Evolutionary conservation across 305 asterid species (phyloP), one percentile per base, ranked within the genome.

Genomic region (Ilex paraguariensis): DNA sequence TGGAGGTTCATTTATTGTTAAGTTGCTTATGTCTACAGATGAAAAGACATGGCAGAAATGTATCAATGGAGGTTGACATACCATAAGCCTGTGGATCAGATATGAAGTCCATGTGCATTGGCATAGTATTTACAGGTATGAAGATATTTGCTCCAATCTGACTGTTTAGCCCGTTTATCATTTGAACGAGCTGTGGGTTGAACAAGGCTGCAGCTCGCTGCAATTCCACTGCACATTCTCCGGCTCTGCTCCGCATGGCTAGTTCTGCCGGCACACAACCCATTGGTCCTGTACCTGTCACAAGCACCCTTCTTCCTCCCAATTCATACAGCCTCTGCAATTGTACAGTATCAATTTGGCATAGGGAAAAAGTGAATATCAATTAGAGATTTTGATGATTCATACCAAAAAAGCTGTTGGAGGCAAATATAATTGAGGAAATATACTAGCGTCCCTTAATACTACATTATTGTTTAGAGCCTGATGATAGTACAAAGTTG

Each of bases 261-360:
- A 84, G 66, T 79, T 82, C 92, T 16, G 90, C 88, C 14, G 95
- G 95, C n/a, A 84, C 92, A 33, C 95, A 87, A 3, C 95, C 95
- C 59, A 87, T 42, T 12, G 95, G 87, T 60, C 95, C 95, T 0
- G 95, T 84, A 39, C 95, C 95, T n/a, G 92, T 87, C 70, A 82
- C 95, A 13, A 84, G 48, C 15, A 84, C 90, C 64, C 84, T 70
- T 51, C 90, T 77, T n/a, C 77, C 83, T 67, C 95, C 95, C 82
- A 87, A 66, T 6, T 87, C 89, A 71, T 82, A 73, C 62, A 84
- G 11, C 57, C 31, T 82, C 95, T 82, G 75, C 77, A 49, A 52
- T 42, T 15, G 14, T 36, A 36, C 42, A 36, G 9, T 8, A 36
- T 61, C 6, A 28, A 39, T n/a, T 36, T 36, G 5, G 10, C n/a